These are phyloP conservation scores for Casaregolazyma suthepensis DNA, from an alignment of 1,139 yeast genomes.

Conservation along the genomic window DNA sequence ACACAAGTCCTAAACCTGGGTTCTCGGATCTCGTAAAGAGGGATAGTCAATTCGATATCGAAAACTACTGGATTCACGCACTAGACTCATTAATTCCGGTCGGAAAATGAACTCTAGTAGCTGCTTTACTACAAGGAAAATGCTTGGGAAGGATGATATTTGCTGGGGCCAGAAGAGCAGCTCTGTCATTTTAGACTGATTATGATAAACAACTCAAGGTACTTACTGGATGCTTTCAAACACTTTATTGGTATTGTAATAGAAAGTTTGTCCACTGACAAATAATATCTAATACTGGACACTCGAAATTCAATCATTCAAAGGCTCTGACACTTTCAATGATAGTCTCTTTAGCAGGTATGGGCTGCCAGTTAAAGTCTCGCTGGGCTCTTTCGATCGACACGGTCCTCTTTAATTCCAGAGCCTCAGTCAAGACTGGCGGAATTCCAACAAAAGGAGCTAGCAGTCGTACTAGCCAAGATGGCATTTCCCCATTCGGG, in stretches of 20 bases:
- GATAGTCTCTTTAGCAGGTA: not conserved
- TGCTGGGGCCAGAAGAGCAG: too few species aligned
- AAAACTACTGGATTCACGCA: conserved; percentile 9
- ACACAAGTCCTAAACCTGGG: not conserved
- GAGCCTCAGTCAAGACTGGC: not conserved
- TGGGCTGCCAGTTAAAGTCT: not conserved
- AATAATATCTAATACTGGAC: not conserved
- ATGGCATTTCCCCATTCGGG: not conserved
- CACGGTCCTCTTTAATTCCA: not conserved
- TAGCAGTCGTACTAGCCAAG: not conserved
- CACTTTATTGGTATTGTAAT: not conserved
- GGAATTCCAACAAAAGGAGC: not conserved
- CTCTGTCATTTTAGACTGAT: too few species aligned
- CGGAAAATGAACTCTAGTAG: not conserved
- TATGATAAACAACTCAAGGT: too few species aligned
- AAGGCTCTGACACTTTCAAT: not conserved
- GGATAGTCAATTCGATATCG: conserved; percentile 1
- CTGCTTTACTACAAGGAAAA: too few species aligned
- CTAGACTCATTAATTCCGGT: conserved; percentile 1
- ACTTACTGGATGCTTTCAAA: not conserved
- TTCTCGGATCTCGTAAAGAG: not conserved
- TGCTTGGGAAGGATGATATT: too few species aligned
- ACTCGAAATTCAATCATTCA: not conserved
- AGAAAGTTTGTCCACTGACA: not conserved
- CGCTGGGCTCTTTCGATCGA: not conserved